Base-by-base conservation (phyloP, 106 monocot genomes). In the Chionographis japonica region DNA sequence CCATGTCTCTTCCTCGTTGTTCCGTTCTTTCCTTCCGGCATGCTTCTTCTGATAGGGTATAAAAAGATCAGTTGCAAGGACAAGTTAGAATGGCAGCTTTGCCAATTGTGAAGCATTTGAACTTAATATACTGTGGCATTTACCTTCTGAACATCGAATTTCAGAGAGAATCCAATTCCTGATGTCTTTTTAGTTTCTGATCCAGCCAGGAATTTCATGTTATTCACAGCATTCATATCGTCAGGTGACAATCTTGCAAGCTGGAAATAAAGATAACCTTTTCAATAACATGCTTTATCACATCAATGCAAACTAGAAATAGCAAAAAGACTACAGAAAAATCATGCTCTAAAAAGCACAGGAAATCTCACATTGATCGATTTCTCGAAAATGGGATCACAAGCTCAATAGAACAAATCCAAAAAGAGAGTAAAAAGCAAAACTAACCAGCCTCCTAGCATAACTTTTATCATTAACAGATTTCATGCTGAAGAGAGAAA, bases 191-290 rank as follows among this genome's bases (percentile, higher is more conserved):
- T 93, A 4, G 62, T 72, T 52, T 90, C 87, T 52, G 81, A 56
- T 39, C 72, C 77, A 61, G 78, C 85, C 58, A 99, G 78, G 70
- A 61, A 85, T 65, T 73, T 90, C 98, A 99, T 90, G 66, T 99
- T 99, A 72, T 83, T 80, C 27, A 93, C 93, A 71, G 98, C 98
- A 82, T 76, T 90, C 90, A 88, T 85, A 75, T 99, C 98, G 75
- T 99, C 93, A 60, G 68, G 49, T 51, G 98, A 90, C 67, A 99
- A 69, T 78, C 71, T 81, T 71, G 98, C 98, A 52, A 99, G 55
- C 98, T 99, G 81, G 54, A 60, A 59, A 52, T 50, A 49, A 72
- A 59, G n/a, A 55, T 36, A 38, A 27, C 12, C 8, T 5, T 55
- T 68, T 18, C 13, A 27, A 12, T 19, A 37, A 43, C 51, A 6